These are phyloP conservation scores for Boletus pseudo-olivaceus DNA, from an alignment of 768 basidiomycete genomes.

Conservation along the genomic window DNA sequence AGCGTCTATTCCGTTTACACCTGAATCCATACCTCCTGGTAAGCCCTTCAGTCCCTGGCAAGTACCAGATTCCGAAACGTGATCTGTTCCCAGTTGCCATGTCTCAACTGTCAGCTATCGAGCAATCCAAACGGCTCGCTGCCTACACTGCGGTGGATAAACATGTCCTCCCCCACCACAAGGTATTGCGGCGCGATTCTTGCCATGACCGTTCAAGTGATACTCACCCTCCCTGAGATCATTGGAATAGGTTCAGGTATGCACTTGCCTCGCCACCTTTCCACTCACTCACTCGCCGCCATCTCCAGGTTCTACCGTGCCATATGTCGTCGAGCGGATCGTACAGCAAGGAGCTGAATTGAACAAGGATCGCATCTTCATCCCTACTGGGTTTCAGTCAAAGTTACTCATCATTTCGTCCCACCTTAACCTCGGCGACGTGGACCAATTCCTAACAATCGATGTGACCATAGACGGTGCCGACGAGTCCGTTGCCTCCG, in stretches of 20 bases:
- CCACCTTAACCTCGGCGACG: slow-evolving; percentile 77
- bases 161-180: slow-evolving; percentile 79
- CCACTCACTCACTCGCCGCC: not conserved
- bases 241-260: slow-evolving; percentile 86
- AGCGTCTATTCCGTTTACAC: slow-evolving; percentile 6
- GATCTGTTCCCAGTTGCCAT: slow-evolving; percentile 19
- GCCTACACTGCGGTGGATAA: slow-evolving; percentile 93
- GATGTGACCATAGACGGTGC: slow-evolving; percentile 99
- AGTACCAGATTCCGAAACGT: not conserved
- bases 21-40: slow-evolving; percentile 6
- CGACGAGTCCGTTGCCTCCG: slow-evolving; percentile 67
- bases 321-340: slow-evolving; percentile 95
- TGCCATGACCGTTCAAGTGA: not conserved
- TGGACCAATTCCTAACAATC: slow-evolving; percentile 82
- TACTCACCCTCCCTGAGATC: slow-evolving; percentile 42
- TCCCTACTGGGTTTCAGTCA: slow-evolving; percentile 95
- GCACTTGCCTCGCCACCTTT: not conserved
- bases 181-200: slow-evolving; percentile 45
- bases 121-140: slow-evolving; percentile 84
- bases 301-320: slow-evolving; percentile 80
- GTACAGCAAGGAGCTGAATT: slow-evolving; percentile 71
- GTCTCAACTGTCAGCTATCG: slow-evolving; percentile 45
- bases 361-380: slow-evolving; percentile 82
- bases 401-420: slow-evolving; percentile 89
- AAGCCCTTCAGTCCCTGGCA: not conserved